Percentiles rank a stretch among this genome's conserved stretches.
Evolutionary conservation across 176 grass and related monocot species (phyloP).

Genomic region (Triticum dicoccoides): DNA sequence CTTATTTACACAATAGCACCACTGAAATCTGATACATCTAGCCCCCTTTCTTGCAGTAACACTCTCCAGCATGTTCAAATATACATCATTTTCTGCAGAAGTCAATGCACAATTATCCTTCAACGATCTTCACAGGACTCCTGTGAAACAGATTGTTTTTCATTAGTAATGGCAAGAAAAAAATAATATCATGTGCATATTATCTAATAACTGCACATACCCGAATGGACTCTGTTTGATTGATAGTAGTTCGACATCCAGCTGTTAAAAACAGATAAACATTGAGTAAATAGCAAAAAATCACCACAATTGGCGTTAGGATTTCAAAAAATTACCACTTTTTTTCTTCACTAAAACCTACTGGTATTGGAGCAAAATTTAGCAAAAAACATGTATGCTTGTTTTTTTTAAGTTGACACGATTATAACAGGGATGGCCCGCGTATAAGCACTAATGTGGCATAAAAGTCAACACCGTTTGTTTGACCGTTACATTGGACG

Average conservation of each 20-base stretch:
- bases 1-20: background rate
- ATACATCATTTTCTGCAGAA: slow-evolving; percentile 24
- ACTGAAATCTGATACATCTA: slow-evolving; percentile 19
- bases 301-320: no score
- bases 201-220: slow-evolving; percentile 2
- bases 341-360: no score
- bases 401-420: no score
- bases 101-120: slow-evolving; percentile 70
- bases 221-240: slow-evolving; percentile 21
- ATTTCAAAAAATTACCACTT: no score
- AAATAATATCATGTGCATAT: background rate
- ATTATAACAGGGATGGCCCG: no score
- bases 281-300: background rate
- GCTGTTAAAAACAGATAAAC: slow-evolving; percentile 45
- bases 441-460: no score
- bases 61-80: slow-evolving; percentile 4
- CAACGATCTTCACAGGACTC: slow-evolving; percentile 77
- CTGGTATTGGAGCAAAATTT: no score
- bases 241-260: slow-evolving; percentile 29
- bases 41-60: background rate
- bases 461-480: no score
- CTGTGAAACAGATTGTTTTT: slow-evolving; percentile 36
- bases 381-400: no score
- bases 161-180: background rate
- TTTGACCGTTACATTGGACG: no score